phyloP scores from a whole-genome alignment of 1,284 basidiomycete genomes.

The Tylopilus orsonianus region DNA sequence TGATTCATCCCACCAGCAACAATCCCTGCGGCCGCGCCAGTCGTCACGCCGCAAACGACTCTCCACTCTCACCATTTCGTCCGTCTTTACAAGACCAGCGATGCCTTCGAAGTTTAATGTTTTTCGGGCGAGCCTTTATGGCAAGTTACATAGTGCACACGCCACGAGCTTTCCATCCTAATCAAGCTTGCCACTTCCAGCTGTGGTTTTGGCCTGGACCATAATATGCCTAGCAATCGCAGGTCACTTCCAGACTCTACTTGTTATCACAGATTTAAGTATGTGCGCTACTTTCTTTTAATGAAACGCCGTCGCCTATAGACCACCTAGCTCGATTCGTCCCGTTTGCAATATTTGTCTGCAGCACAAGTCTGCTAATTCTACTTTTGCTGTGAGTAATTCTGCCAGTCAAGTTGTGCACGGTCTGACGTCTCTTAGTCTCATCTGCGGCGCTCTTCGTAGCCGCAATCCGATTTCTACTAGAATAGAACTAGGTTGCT shows the following conservation, averaged over 20 bases:
- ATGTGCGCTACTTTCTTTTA: slow-evolving; percentile 31
- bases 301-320: slow-evolving; percentile 4
- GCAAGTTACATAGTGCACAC: slow-evolving; percentile 37
- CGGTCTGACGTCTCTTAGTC: slow-evolving; percentile 38
- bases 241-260: slow-evolving; percentile 66
- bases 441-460: slow-evolving; percentile 60
- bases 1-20: slow-evolving; percentile 18
- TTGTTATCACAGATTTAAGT: slow-evolving; percentile 78
- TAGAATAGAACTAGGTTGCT: slow-evolving; percentile 67
- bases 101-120: slow-evolving; percentile 65
- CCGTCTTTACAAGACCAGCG: slow-evolving; percentile 27
- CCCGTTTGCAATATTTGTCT: slow-evolving; percentile 79
- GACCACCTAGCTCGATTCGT: slow-evolving; percentile 68
- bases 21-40: slow-evolving; percentile 26
- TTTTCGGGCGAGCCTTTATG: slow-evolving; percentile 60
- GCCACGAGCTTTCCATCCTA: background rate
- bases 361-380: slow-evolving; percentile 63
- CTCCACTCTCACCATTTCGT: slow-evolving; percentile 27
- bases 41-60: slow-evolving; percentile 41
- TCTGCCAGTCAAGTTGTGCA: background rate
- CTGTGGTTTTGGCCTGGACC: slow-evolving; percentile 65
- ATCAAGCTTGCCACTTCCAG: slow-evolving; percentile 36
- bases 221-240: slow-evolving; percentile 74
- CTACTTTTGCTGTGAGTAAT: slow-evolving; percentile 60
- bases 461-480: slow-evolving; percentile 75